Percentiles rank a stretch among this genome's conserved stretches.
phyloP scores from a whole-genome alignment of 106 monocot species.

The Apostasia shenzhenica region DNA sequence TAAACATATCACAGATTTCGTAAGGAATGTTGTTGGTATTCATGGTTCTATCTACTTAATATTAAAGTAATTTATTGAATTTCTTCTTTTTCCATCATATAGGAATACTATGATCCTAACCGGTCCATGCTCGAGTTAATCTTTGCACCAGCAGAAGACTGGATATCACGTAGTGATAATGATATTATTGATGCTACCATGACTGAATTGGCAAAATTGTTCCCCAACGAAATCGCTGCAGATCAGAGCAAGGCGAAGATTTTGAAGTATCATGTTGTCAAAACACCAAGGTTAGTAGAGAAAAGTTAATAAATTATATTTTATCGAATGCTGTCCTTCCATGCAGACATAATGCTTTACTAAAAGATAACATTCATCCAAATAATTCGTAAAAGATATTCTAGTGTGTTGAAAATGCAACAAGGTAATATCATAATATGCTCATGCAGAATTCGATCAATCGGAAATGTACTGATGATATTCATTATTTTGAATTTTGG shows the following conservation, averaged over 20 bases:
- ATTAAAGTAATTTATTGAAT: no score
- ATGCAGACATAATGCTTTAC: not conserved
- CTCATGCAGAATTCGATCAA: no score
- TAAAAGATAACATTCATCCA: no score
- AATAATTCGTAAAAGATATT: no score
- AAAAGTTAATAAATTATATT: not conserved
- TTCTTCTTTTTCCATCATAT: conserved; percentile 8
- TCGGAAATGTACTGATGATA: no score
- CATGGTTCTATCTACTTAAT: no score
- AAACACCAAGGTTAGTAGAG: conserved; percentile 76
- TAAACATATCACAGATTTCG: not conserved
- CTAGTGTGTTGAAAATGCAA: no score
- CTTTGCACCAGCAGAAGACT: conserved; percentile 94
- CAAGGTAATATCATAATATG: no score
- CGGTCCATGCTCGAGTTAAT: conserved; percentile 91
- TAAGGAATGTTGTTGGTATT: not conserved
- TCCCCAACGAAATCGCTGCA: conserved; percentile 91
- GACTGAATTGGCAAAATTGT: conserved; percentile 81
- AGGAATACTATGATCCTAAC: conserved; percentile 98
- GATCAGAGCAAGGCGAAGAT: conserved; percentile 99
- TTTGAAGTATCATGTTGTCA: conserved; percentile 85
- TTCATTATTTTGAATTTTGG: no score
- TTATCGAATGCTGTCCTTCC: not conserved
- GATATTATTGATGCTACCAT: conserved; percentile 90
- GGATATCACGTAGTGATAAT: conserved; percentile 69